Percentiles rank a stretch among this genome's conserved stretches.
Evolutionary conservation across 208 protist species (phyloP).

Genomic region (Vickermania ingenoplastis): DNA sequence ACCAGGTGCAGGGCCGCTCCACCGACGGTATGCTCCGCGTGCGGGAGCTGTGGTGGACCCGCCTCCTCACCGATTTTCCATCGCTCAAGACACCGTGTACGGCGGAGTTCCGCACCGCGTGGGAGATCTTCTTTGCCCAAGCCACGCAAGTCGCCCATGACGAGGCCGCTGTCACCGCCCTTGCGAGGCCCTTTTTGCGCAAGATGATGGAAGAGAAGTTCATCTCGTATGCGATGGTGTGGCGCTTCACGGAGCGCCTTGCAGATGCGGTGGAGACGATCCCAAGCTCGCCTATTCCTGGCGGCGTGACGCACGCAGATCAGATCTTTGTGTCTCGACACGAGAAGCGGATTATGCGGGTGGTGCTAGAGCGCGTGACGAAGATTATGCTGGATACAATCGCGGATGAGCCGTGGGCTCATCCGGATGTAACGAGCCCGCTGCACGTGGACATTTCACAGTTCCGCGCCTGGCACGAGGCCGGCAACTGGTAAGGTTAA

Average conservation of each 20-base stretch:
- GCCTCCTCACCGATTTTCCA: conserved; percentile 71
- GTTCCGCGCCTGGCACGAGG: conserved; percentile 84
- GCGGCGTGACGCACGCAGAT: not conserved
- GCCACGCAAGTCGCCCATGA: conserved; percentile 62
- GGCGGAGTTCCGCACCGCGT: conserved; percentile 39
- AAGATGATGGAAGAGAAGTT: conserved; percentile 69
- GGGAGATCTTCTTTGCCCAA: conserved; percentile 61
- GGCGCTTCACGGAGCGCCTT: conserved; percentile 78
- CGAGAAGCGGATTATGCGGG: conserved; percentile 34
- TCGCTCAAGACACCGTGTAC: conserved; percentile 63
- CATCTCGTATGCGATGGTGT: conserved; percentile 79
- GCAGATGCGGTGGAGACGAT: conserved; percentile 40
- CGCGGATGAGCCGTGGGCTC: conserved; percentile 72
- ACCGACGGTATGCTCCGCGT: conserved; percentile 39
- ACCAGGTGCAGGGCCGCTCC: conserved; percentile 19
- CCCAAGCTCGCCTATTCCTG: conserved; percentile 8
- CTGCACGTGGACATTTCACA: conserved; percentile 66
- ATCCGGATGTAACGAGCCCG: conserved; percentile 62
- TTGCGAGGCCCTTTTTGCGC: conserved; percentile 60
- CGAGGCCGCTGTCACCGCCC: conserved; percentile 40
- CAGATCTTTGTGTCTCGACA: conserved; percentile 11
- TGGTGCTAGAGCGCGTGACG: conserved; percentile 75
- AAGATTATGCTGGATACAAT: conserved; percentile 85
- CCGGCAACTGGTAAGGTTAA: conserved; percentile 74
- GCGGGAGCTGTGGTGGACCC: conserved; percentile 60